phyloP scores from a whole-genome alignment of 2,329 filamentous ascomycete genomes.

The Cordyceps cicadae region DNA sequence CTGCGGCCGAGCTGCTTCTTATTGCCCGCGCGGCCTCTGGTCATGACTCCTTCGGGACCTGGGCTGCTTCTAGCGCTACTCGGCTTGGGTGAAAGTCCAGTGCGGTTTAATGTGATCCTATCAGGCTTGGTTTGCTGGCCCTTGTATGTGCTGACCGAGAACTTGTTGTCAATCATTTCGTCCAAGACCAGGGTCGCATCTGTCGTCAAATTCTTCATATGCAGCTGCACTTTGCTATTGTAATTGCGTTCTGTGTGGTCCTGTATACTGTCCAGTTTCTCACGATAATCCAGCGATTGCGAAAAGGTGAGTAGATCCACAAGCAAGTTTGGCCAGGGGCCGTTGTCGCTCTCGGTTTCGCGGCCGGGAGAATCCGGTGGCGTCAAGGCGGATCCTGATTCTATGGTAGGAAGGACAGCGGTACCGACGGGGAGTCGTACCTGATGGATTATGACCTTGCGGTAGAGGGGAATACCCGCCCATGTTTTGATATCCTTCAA shows the following conservation, averaged over 20 bases:
- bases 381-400: constrained; percentile 28
- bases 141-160: constrained; percentile 46
- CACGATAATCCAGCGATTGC: constrained; percentile 21
- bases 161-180: constrained; percentile 56
- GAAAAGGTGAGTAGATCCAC: constrained; percentile 48
- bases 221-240: constrained; percentile 63
- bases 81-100: constrained; percentile 22
- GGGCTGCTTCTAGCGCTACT: constrained; percentile 62
- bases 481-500: constrained; percentile 63
- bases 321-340: constrained; percentile 35
- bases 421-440: constrained; percentile 34
- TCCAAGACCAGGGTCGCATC: constrained; percentile 78
- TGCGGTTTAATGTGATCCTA: constrained; percentile 25
- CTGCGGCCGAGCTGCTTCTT: constrained; percentile 62
- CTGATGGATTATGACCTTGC: constrained; percentile 71
- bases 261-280: constrained; percentile 18
- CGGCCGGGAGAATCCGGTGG: constrained; percentile 33
- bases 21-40: constrained; percentile 62
- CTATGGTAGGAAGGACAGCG: constrained; percentile 27
- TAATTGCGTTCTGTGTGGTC: constrained; percentile 74
- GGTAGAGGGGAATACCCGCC: constrained; percentile 56
- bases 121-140: constrained; percentile 25
- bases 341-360: constrained; percentile 20
- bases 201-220: constrained; percentile 57
- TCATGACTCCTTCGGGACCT: constrained; percentile 50